Percentiles rank a stretch among this genome's conserved stretches.
phyloP scores from a whole-genome alignment of 2,329 filamentous ascomycete genomes.

The Setomelanomma holmii region DNA sequence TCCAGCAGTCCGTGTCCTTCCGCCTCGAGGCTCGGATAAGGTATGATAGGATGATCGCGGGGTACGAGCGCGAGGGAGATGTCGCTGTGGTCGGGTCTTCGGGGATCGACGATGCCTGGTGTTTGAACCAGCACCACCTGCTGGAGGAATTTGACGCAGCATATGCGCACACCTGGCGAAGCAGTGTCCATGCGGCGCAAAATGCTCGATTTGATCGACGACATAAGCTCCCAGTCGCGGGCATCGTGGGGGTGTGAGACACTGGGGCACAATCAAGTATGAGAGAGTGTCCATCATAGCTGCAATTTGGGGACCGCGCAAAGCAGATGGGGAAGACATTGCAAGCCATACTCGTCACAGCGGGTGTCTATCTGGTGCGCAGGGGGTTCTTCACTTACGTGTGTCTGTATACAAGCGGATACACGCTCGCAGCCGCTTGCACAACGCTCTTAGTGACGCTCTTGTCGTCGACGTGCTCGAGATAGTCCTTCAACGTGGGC shows the following conservation, averaged over 20 bases:
- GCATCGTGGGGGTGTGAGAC: conserved; percentile 85
- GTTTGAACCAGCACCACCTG: conserved; percentile 92
- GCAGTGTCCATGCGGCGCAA: conserved; percentile 86
- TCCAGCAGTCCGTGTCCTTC: conserved; percentile 92
- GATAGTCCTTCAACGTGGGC: conserved; percentile 68
- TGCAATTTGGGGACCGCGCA: conserved; percentile 19
- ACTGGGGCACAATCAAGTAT: conserved; percentile 60
- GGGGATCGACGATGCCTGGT: conserved; percentile 81
- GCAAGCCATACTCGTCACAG: conserved; percentile 21
- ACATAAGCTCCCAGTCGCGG: conserved; percentile 86
- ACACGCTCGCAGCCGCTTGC: conserved; percentile 89
- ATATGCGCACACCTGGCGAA: conserved; percentile 78
- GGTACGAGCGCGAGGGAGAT: conserved; percentile 88
- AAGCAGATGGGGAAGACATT: conserved; percentile 18
- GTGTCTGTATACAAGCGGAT: conserved; percentile 89
- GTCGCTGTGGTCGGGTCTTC: conserved; percentile 78
- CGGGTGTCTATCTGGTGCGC: conserved; percentile 29
- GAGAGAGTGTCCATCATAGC: conserved; percentile 37
- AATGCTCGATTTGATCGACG: conserved; percentile 86
- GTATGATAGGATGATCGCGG: conserved; percentile 79
- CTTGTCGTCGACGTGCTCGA: conserved; percentile 70
- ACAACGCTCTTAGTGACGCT: conserved; percentile 85
- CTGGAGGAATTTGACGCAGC: conserved; percentile 97
- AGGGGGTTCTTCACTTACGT: conserved; percentile 71
- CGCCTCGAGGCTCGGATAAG: conserved; percentile 83